Base-by-base conservation (phyloP, 1,284 basidiomycete genomes). In the Ustilago sp. region DNA sequence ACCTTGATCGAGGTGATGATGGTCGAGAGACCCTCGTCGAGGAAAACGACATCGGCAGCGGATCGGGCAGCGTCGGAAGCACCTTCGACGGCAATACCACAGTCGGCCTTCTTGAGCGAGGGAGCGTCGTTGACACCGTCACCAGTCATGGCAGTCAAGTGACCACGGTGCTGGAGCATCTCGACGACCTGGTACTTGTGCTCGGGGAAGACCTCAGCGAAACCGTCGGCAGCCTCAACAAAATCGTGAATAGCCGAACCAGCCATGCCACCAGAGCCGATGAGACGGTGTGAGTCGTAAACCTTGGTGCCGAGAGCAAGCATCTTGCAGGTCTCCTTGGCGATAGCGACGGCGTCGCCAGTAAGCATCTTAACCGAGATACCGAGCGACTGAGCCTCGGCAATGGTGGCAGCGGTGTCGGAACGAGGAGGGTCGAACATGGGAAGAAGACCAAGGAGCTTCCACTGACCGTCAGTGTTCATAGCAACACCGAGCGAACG, bases 361-460 rank as follows among this genome's bases (percentile, higher is more conserved):
- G 89, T 90, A 61, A 90, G 87, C 89, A 90, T 90, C 87, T 90
- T 90, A 71, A 90, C 88, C 55, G 86, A 82, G 65, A 90, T 88
- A 72, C 89, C 89, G 47, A 90, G 87, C 13, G 88, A 86, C 71
- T 87, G 86, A 31, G 89, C 89, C 83, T 90, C 89, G 38, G 86
- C 86, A 74, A 90, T 89, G 43, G 89, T 90, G 74, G 88, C 83
- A 66, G 86, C 88, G 45, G 89, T 90, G 83, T 90, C 89, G 38
- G 83, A 77, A 60, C 89, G 88, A 48, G 89, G 89, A 67, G 89
- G 89, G 81, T 90, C 89, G 71, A 87, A 88, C 88, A 86, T 87
- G 81, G 87, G 86, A 69, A 88, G 81, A 63, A 89, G 87, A 69
- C 87, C 88, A 64, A 88, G 85, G 47, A 88, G 83, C 80, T 89